Percentiles rank a stretch among this genome's conserved stretches.
Conservation (phyloP, 2,329 filamentous ascomycete species). For the Cladophialophora bantiana region DNA sequence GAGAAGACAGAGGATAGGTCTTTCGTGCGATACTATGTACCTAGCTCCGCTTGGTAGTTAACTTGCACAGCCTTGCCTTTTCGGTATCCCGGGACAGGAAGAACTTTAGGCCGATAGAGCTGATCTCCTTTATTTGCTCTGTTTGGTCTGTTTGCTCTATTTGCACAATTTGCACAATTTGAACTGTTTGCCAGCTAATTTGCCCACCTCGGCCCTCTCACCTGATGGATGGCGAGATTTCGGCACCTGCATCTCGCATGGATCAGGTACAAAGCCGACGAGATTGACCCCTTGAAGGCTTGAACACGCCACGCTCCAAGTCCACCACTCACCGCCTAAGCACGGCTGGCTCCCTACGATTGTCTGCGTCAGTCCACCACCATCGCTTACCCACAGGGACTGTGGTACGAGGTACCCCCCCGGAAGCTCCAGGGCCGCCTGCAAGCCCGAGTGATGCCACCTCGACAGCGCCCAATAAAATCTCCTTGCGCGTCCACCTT, state of each 20-base stretch:
- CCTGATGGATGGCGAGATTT: constrained; percentile 1
- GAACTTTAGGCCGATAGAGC: not conserved
- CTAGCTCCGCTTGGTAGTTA: too few relatives aligned
- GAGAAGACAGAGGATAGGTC: too few relatives aligned
- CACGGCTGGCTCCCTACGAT: not conserved
- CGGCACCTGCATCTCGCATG: not conserved
- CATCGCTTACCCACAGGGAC: not conserved
- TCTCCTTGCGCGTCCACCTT: constrained; percentile 16
- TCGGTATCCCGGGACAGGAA: not conserved
- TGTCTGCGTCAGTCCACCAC: constrained; percentile 29
- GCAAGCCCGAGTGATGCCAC: constrained; percentile 37
- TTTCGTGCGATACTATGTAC: too few relatives aligned
- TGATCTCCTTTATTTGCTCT: not conserved
- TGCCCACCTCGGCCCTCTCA: not conserved
- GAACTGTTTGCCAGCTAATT: not conserved
- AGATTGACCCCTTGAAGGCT: not conserved
- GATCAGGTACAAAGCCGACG: not conserved
- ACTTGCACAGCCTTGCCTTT: too few relatives aligned
- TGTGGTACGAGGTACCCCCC: not conserved
- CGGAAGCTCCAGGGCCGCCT: constrained; percentile 22
- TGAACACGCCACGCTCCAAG: constrained; percentile 10
- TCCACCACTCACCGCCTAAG: constrained; percentile 4
- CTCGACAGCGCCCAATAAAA: constrained; percentile 31
- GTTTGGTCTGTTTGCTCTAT: constrained; percentile 1
- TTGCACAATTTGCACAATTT: not conserved